Evolutionary conservation across 1,284 basidiomycete species (phyloP).

Genomic region (Phylloporus gajari): DNA sequence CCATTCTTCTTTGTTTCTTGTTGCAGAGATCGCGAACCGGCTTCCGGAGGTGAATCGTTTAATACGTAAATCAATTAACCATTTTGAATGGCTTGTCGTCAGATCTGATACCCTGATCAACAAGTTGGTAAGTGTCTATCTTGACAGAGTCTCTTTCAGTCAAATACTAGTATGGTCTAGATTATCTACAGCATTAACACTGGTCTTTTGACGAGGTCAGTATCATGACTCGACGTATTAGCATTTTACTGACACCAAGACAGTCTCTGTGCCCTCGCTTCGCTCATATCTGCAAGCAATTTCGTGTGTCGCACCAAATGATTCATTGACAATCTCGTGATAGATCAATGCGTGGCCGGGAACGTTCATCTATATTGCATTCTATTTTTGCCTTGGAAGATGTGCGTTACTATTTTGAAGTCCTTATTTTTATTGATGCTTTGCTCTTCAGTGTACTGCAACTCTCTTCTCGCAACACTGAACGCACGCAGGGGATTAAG

Average conservation of each 20-base stretch:
- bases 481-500: conserved; percentile 58
- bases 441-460: conserved; percentile 54
- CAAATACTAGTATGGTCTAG: conserved; percentile 35
- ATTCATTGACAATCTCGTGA: background rate
- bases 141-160: background rate
- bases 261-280: conserved; percentile 54
- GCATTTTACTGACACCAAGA: conserved; percentile 6
- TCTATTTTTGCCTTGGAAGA: conserved; percentile 65
- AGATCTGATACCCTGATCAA: conserved; percentile 63
- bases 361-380: conserved; percentile 63
- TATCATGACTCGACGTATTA: background rate
- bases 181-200: conserved; percentile 63
- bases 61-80: background rate
- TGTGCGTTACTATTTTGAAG: conserved; percentile 39
- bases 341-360: conserved; percentile 52
- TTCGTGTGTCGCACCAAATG: background rate
- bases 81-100: conserved; percentile 10
- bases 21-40: conserved; percentile 68
- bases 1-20: conserved; percentile 59
- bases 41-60: conserved; percentile 56
- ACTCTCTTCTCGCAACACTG: conserved; percentile 61
- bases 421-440: background rate
- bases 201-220: conserved; percentile 51
- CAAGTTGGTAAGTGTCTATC: conserved; percentile 47
- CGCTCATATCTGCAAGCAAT: conserved; percentile 54